phyloP scores from a whole-genome alignment of 176 grass and related monocot genomes.

The Coix lacrymajobi region DNA sequence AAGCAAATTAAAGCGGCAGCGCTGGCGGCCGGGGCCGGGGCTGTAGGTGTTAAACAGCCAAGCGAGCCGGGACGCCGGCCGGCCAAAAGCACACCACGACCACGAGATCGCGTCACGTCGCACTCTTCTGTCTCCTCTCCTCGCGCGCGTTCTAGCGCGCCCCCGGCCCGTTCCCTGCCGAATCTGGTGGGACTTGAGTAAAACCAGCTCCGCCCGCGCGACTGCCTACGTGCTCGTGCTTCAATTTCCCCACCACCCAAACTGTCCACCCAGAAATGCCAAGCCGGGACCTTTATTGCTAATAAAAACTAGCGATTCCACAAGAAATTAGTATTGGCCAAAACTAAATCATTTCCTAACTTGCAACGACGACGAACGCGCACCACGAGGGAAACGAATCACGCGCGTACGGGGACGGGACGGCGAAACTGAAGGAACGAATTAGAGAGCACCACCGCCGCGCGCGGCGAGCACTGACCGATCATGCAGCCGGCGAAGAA shows the following conservation, averaged over 20 bases:
- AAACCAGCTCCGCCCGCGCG: not conserved
- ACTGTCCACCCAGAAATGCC: not conserved
- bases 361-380: no score
- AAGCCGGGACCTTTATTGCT: not conserved
- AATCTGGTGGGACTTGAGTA: not conserved
- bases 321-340: not conserved
- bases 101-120: not conserved
- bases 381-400: not conserved
- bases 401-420: no score
- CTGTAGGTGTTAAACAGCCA: no score
- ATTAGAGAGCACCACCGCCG: not conserved
- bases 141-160: not conserved
- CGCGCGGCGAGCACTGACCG: slow-evolving; percentile 30
- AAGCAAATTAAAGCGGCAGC: no score
- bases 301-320: not conserved
- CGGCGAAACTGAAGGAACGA: not conserved
- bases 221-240: not conserved
- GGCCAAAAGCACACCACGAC: not conserved
- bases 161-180: no score
- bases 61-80: not conserved
- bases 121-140: not conserved
- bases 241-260: not conserved
- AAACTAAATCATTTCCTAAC: not conserved
- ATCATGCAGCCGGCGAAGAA: slow-evolving; percentile 87
- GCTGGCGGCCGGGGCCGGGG: no score